Conservation (phyloP, 208 protist species). For the Trypanosoma mega region DNA sequence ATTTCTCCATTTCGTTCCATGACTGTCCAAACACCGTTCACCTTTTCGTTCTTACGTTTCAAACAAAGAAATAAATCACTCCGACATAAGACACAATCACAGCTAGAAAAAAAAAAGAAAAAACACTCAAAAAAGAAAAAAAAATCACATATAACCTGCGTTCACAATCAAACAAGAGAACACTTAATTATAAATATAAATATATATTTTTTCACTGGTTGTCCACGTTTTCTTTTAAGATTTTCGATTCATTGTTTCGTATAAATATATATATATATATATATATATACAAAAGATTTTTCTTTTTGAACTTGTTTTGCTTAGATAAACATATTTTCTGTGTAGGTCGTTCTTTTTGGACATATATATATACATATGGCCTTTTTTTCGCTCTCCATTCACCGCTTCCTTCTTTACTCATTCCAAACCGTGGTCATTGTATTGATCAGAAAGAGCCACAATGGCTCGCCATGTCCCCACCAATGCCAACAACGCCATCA, state of each 20-base stretch:
- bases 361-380: no score
- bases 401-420: no score
- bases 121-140: neutral
- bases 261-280: no score
- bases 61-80: neutral
- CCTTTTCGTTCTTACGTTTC: neutral
- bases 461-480: neutral
- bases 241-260: neutral
- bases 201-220: neutral
- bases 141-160: neutral
- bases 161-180: neutral
- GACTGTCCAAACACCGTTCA: no score
- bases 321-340: no score
- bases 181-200: neutral
- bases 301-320: neutral
- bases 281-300: no score
- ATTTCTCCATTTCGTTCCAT: no score
- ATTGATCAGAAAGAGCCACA: slow-evolving; percentile 4
- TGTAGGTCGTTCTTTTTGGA: no score
- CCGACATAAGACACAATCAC: neutral
- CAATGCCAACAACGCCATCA: slow-evolving; percentile 4
- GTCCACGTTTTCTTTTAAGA: neutral
- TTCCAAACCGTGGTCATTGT: neutral
- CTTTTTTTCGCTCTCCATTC: no score
- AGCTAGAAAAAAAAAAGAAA: neutral